Evolutionary conservation across 768 basidiomycete genomes (phyloP).

Genomic region (Macrolepiota albuminosa): DNA sequence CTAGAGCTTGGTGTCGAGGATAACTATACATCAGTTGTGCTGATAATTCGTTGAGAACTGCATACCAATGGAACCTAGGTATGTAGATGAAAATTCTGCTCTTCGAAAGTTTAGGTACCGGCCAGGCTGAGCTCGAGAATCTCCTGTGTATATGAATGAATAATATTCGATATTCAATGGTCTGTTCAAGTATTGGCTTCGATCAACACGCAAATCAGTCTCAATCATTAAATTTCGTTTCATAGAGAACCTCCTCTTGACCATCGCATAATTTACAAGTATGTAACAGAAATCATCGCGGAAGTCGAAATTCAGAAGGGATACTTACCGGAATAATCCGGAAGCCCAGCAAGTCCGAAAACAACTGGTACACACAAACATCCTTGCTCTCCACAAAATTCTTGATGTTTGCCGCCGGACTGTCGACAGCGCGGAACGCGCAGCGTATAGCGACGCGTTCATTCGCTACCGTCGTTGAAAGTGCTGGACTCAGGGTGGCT

Average conservation of each 20-base stretch:
- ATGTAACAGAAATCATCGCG: neutral
- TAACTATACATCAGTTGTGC: neutral
- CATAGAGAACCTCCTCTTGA: neutral
- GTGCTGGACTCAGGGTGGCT: slow-evolving; percentile 81
- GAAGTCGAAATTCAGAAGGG: neutral
- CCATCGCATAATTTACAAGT: neutral
- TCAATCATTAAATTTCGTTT: neutral
- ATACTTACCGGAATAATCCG: slow-evolving; percentile 19
- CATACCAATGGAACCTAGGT: neutral
- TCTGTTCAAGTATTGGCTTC: neutral
- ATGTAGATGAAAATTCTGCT: neutral
- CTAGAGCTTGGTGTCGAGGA: neutral
- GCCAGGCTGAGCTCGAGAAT: neutral
- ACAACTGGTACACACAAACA: slow-evolving; percentile 17
- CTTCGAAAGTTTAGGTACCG: too few relatives aligned
- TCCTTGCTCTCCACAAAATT: slow-evolving; percentile 27
- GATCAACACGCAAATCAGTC: neutral
- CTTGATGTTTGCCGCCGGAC: slow-evolving; percentile 57
- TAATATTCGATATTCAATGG: neutral
- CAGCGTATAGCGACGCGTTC: slow-evolving; percentile 59
- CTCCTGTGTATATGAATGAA: neutral
- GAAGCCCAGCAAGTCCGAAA: slow-evolving; percentile 18
- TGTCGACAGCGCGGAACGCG: slow-evolving; percentile 50
- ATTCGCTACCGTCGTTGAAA: slow-evolving; percentile 82
- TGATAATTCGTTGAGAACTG: neutral